Evolutionary conservation across 768 basidiomycete genomes (phyloP), one percentile per base, ranked within the genome.

Genomic region (Termitomyces sp.): DNA sequence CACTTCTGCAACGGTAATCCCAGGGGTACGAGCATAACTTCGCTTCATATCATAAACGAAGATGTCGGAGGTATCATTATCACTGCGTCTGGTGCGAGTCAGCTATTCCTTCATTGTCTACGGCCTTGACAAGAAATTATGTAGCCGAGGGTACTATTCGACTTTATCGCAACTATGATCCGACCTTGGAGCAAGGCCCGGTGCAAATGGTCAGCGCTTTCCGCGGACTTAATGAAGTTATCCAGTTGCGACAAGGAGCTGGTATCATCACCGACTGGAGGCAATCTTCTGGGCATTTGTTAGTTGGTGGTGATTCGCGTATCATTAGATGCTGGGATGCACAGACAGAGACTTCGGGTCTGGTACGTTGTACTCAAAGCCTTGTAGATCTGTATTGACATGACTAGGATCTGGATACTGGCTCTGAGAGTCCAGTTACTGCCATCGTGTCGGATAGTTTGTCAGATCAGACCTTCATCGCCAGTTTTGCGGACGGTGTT

Each of bases 271-370:
- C 89, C 58, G 93, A 96, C 58, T 99, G 97, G 97, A 92, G 90
- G 65, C 96, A 98, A 71, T 78, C 81, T 2, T 80, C 85, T 25
- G 97, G 95, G 0, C 85, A 84, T 27, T 72, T 98, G 34, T 76
- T 98, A n/a, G 85, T 93, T 27, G 91, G 91, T 10, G 97, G 96
- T 2, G 96, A 98, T 71, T 88, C 92, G 37, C 83, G 85, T 56
- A 84, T 87, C 39, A 88, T 99, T 59, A 81, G 93, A 57, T 79
- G 94, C 4, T 99, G 97, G 97, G 95, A 99, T 68, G 96, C 94
- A 9, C 87, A 91, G 61, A 89, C 89, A 2, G 97, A 98, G 68
- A 84, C 79, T 25, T 82, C 85, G 55, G 75, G 86, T 43, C 68
- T 88, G 73, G 91, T 94, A 63, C 60, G 85, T 69, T 7, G 23